Base-by-base conservation (phyloP, 139 green algal species). In the Volvox reticuliferus region DNA sequence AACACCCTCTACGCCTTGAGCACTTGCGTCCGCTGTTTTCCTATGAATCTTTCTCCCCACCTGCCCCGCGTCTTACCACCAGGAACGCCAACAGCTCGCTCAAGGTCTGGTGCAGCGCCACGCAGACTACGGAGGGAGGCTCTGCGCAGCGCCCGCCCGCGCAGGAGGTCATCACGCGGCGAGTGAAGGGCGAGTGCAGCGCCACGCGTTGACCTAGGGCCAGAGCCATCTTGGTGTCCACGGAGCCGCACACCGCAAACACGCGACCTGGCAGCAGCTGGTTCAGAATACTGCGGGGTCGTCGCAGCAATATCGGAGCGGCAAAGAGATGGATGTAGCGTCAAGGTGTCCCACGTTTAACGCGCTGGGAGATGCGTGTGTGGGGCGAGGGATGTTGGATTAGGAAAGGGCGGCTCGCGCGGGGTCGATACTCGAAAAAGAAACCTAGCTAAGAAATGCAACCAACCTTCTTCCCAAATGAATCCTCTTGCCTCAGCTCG, bases 221-320 rank as follows among this genome's bases (percentile, higher is more conserved):
- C 20, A 88, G 82, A 1, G 82, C 82, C 82, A 88, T 88, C 82
- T 88, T 88, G 65, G 82, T 88, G 82, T 88, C 82, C 32, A 88
- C 65, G 20, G 65, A 35, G 82, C 82, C 82, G 82, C 82, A 88
- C 82, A 88, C 17, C 21, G 82, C 65, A 20, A 24, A 88, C 63
- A 88, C 82, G 33, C 82, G 82, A 5, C 82, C 82, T 22, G 82
- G 82, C 19, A 88, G 63, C 19, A 88, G 82, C 82, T 88, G 82
- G 82, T 88, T 55, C 1, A 88, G 82, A 67, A 88, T 88, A 32
- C 82, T 87, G 81, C 18, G 55, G 61, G 81, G 26, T 14, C 73
- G 73, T 18, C 14, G 18, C 13, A 75, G 12, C 22, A 28, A 12
- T 3, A 14, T 26, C 67, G 67, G 67, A 32, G 6, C 9, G 67